Evolutionary conservation across 2,329 filamentous ascomycete genomes (phyloP).

Genomic region (Alternaria alternata): DNA sequence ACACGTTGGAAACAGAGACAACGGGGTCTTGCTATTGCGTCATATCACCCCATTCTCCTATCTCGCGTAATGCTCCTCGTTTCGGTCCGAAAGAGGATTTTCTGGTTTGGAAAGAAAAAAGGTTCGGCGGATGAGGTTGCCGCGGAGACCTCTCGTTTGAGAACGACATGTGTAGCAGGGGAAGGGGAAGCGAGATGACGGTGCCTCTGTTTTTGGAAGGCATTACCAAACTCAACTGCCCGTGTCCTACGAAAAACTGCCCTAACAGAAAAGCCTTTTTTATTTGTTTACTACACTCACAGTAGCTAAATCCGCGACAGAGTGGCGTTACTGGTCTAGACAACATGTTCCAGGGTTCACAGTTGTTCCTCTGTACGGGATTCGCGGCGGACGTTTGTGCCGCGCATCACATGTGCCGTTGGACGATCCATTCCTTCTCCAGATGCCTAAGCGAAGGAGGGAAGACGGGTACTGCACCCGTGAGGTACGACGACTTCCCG

Average conservation of each 20-base stretch:
- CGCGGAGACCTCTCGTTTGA: not conserved
- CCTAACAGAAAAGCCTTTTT: not conserved
- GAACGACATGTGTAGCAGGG: not conserved
- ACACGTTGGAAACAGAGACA: not conserved
- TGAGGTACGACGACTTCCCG: too few relatives aligned
- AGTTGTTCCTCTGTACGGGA: too few relatives aligned
- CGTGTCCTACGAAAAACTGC: too few relatives aligned
- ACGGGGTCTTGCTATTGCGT: not conserved
- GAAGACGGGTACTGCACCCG: too few relatives aligned
- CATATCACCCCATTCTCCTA: not conserved
- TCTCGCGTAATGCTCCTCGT: not conserved
- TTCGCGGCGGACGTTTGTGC: too few relatives aligned
- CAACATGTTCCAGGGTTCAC: too few relatives aligned
- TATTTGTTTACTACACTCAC: not conserved
- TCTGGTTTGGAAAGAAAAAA: not conserved
- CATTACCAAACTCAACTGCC: too few relatives aligned
- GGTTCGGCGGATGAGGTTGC: not conserved
- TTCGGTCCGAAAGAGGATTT: not conserved
- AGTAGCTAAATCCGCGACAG: too few relatives aligned
- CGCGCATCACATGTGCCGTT: too few relatives aligned
- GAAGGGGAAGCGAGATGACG: not conserved
- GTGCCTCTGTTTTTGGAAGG: not conserved
- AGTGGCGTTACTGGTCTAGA: too few relatives aligned
- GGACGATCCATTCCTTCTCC: too few relatives aligned
- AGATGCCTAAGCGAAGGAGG: too few relatives aligned